Evolutionary conservation across 768 basidiomycete genomes (phyloP).

Genomic region (Crepidotus variabilis): DNA sequence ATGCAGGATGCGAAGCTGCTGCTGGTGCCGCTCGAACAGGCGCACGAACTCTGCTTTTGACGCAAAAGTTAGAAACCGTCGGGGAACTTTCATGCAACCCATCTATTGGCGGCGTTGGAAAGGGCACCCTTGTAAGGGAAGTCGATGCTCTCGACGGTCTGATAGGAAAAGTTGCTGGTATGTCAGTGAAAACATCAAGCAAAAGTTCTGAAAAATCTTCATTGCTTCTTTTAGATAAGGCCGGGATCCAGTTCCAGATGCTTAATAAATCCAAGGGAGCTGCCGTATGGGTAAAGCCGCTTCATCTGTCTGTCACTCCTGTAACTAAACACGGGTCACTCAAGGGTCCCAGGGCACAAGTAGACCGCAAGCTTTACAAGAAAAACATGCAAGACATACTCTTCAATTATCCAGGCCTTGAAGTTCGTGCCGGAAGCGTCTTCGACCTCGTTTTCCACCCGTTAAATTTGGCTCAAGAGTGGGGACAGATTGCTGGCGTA

Average conservation of each 20-base stretch:
- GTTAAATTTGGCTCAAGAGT: constrained; percentile 31
- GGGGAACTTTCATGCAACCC: constrained; percentile 90
- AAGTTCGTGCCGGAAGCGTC: constrained; percentile 69
- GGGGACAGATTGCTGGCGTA: constrained; percentile 62
- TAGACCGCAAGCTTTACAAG: constrained; percentile 84
- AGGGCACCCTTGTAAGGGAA: constrained; percentile 88
- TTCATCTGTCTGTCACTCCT: neutral
- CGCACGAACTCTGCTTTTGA: constrained; percentile 76
- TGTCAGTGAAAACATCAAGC: neutral
- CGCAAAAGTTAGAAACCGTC: constrained; percentile 77
- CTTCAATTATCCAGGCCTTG: constrained; percentile 62
- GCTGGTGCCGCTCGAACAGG: constrained; percentile 82
- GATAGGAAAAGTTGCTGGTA: constrained; percentile 81
- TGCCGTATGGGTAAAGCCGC: constrained; percentile 72
- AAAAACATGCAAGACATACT: constrained; percentile 72
- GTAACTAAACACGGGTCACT: constrained; percentile 3
- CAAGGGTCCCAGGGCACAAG: constrained; percentile 88
- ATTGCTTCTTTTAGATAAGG: constrained; percentile 53
- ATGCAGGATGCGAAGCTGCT: constrained; percentile 92
- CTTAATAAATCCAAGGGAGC: constrained; percentile 84
- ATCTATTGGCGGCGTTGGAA: constrained; percentile 88
- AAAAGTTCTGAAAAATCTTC: neutral
- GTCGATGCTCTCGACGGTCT: constrained; percentile 88
- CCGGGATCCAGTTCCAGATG: constrained; percentile 86
- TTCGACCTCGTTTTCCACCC: constrained; percentile 73